Base-by-base conservation (phyloP, 1,284 basidiomycete genomes). In the Vanrija sp. region DNA sequence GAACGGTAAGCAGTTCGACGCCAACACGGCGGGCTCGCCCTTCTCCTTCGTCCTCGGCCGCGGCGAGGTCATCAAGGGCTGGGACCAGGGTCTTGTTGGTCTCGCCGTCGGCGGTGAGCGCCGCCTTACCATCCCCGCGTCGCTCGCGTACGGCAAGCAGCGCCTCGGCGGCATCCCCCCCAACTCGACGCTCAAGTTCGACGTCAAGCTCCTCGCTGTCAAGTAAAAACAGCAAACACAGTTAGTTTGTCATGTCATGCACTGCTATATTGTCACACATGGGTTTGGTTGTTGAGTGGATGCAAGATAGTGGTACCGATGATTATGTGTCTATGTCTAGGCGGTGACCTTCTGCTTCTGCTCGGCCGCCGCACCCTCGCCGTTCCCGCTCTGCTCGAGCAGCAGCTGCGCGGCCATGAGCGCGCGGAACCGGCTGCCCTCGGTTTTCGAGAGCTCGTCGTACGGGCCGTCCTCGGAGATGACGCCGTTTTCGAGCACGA, bases 101-200 rank as follows among this genome's bases (percentile, higher is more conserved):
- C 96, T 98, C 92, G 85, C 87, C 65, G 85, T 88, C 47, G 93
- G 91, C 51, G 91, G 91, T 40, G 93, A 97, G 78, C 86, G 94
- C 54, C 79, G 86, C 58, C 81, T 98, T 63, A 86, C 83, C 47
- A 75, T 71, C 61, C 76, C 76, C 42, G 67, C 81, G 53, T 68
- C 74, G 43, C 69, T 81, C 53, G 81, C 80, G 1, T 83, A 83
- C 71, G 81, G 80, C 38, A 74, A 70, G 63, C 78, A 80, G 64
- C 78, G 78, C 55, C 67, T 79, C 54, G 76, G 78, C 26, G 80
- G 80, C 29, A 81, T 83, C 58, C 81, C 81, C 38, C 51, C 47
- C 49, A 73, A 70, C 74, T 78, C 79, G 18, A 80, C 78, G 38
- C 73, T 83, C 54, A 71, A 75, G 60, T 83, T 83, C 65, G 81